Percentiles rank a stretch among this genome's conserved stretches.
Evolutionary conservation across 1,284 basidiomycete genomes (phyloP).

Genomic region (Schizophyllum commune): DNA sequence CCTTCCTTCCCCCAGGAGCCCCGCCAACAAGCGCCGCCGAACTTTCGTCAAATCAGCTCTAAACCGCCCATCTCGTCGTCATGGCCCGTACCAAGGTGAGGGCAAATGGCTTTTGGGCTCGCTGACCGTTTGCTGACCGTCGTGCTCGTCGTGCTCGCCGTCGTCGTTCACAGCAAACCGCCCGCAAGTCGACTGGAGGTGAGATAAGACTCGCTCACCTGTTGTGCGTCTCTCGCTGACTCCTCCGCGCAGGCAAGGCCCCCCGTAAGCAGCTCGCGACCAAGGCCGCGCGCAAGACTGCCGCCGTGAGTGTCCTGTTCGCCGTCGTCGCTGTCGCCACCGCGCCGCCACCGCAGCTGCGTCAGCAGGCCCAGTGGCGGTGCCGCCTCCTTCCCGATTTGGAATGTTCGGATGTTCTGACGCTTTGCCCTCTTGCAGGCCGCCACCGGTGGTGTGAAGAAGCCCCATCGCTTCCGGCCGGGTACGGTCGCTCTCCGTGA

Average conservation of each 20-base stretch:
- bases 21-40: background rate
- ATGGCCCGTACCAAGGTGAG: background rate
- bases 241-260: slow-evolving; percentile 31
- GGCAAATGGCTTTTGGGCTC: background rate
- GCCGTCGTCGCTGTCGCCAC: slow-evolving; percentile 2
- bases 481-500: slow-evolving; percentile 89
- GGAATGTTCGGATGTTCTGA: background rate
- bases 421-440: slow-evolving; percentile 12
- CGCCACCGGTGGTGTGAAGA: slow-evolving; percentile 76
- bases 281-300: slow-evolving; percentile 68
- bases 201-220: slow-evolving; percentile 13
- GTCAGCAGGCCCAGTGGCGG: background rate
- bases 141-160: background rate
- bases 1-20: background rate
- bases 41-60: background rate
- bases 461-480: slow-evolving; percentile 84
- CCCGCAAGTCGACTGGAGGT: slow-evolving; percentile 86
- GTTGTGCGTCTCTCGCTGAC: slow-evolving; percentile 2
- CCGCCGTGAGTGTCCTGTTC: slow-evolving; percentile 22
- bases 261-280: slow-evolving; percentile 86
- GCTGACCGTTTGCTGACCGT: background rate
- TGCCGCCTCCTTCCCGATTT: background rate
- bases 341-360: background rate
- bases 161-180: slow-evolving; percentile 54
- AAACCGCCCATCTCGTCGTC: background rate